A percentile compares a stretch with the other conserved stretches of the same genome.
phyloP scores from a whole-genome alignment of 441 rosid genomes.

The Biscutella laevigata region DNA sequence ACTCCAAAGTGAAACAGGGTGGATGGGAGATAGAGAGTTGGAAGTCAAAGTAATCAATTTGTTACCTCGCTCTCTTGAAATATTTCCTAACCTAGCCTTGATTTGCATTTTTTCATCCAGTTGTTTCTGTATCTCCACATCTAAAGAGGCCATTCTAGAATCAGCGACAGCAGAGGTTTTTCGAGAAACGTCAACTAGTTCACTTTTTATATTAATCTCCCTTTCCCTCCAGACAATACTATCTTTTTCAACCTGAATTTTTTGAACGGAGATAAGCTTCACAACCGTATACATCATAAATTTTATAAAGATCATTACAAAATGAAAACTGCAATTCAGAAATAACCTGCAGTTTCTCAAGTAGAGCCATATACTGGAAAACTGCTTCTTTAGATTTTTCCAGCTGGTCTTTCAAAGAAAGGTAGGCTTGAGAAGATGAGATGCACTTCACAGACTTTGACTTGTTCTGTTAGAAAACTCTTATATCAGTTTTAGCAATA shows the following conservation, averaged over 20 bases:
- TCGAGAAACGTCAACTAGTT: conserved; percentile 64
- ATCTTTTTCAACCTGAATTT: conserved; percentile 79
- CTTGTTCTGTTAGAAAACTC: conserved; percentile 49
- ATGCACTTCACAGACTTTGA: conserved; percentile 65
- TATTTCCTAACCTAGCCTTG: conserved; percentile 59
- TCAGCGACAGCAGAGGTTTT: conserved; percentile 62
- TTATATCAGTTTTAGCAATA: conserved; percentile 26
- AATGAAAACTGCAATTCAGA: conserved; percentile 51
- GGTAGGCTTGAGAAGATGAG: conserved; percentile 61
- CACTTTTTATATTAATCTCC: conserved; percentile 70
- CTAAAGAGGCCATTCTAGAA: conserved; percentile 57
- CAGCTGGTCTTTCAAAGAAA: conserved; percentile 60
- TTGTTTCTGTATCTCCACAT: conserved; percentile 57
- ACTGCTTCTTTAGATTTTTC: conserved; percentile 71
- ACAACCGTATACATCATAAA: conserved; percentile 23
- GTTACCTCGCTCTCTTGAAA: conserved; percentile 67
- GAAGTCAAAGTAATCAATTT: conserved; percentile 23
- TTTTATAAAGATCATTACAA: conserved; percentile 27
- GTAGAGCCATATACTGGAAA: conserved; percentile 53
- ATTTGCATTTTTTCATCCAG: conserved; percentile 50
- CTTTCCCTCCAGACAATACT: conserved; percentile 73
- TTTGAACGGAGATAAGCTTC: conserved; percentile 24
- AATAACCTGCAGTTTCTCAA: conserved; percentile 95
- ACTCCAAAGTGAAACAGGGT: conserved; percentile 13
- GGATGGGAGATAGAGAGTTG: conserved; percentile 6